Evolutionary conservation across 1,284 basidiomycete species (phyloP).

Genomic region (Acaromyces ingoldii): DNA sequence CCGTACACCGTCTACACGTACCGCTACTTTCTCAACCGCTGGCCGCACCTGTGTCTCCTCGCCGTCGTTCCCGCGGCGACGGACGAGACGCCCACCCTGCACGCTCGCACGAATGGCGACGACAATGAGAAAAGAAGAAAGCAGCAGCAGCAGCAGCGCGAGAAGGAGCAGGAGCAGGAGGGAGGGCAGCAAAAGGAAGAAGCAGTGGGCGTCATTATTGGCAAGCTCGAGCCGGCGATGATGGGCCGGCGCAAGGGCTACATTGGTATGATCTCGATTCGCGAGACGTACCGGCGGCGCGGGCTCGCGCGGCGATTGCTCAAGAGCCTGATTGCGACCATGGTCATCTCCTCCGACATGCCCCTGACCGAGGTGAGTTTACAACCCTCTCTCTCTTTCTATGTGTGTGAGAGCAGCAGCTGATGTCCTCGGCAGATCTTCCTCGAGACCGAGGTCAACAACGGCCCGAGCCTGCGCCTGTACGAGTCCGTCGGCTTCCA

Average conservation of each 20-base stretch:
- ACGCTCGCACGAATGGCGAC: neutral
- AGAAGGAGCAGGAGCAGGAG: neutral
- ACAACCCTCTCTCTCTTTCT: too few species aligned
- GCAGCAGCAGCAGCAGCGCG: neutral
- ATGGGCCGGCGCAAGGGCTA: too few species aligned
- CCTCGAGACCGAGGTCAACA: constrained; percentile 95
- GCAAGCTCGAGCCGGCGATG: constrained; percentile 94
- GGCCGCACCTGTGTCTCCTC: constrained; percentile 90
- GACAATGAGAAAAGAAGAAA: neutral
- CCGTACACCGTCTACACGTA: constrained; percentile 92
- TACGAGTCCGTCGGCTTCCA: constrained; percentile 92
- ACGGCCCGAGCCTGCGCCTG: constrained; percentile 73
- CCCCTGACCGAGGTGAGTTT: too few species aligned
- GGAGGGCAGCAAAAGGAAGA: neutral
- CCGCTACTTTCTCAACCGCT: constrained; percentile 65
- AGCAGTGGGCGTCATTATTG: constrained; percentile 73
- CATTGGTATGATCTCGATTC: constrained; percentile 78
- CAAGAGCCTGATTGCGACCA: constrained; percentile 20
- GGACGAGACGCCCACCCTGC: neutral
- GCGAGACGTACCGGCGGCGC: constrained; percentile 46
- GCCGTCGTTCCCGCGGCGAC: constrained; percentile 53
- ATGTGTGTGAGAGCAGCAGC: too few species aligned
- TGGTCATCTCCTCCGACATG: too few species aligned
- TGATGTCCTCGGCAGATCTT: constrained; percentile 69
- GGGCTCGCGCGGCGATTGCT: constrained; percentile 69